phyloP scores from a whole-genome alignment of 495 filamentous ascomycete genomes.

The Pyrenula massariospora region DNA sequence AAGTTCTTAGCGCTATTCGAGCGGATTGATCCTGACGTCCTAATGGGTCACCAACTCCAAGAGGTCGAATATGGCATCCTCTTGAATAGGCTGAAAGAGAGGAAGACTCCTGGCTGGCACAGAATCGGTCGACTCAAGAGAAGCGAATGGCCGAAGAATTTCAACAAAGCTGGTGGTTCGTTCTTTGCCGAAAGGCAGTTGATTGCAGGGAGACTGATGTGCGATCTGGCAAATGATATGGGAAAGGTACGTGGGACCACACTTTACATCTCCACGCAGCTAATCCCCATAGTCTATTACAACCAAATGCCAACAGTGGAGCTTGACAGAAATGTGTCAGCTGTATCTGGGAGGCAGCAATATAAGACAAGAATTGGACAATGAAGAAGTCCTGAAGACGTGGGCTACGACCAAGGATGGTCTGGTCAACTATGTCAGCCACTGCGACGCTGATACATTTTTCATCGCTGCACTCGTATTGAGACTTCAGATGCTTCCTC shows the following conservation, averaged over 20 bases:
- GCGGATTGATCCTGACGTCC: conserved; percentile 79
- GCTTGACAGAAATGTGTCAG: conserved; percentile 90
- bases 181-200: conserved; percentile 89
- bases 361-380: conserved; percentile 70
- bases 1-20: conserved; percentile 84
- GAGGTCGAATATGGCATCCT: conserved; percentile 92
- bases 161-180: conserved; percentile 72
- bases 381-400: conserved; percentile 72
- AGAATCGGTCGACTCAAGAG: conserved; percentile 78
- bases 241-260: conserved; percentile 49
- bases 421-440: conserved; percentile 82
- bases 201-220: conserved; percentile 79
- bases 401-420: conserved; percentile 79
- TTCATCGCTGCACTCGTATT: conserved; percentile 86
- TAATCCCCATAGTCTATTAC: conserved; percentile 59
- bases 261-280: conserved; percentile 1
- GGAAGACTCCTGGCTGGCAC: conserved; percentile 87
- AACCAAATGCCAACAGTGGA: conserved; percentile 97
- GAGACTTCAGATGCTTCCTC: conserved; percentile 77
- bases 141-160: conserved; percentile 74
- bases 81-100: conserved; percentile 75
- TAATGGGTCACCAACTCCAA: conserved; percentile 92
- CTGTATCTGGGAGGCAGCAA: conserved; percentile 65
- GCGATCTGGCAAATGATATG: conserved; percentile 91
- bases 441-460: conserved; percentile 90